These are phyloP conservation scores for Acacia melanoxylon DNA, from an alignment of 306 rosid species.

Conservation along the genomic window DNA sequence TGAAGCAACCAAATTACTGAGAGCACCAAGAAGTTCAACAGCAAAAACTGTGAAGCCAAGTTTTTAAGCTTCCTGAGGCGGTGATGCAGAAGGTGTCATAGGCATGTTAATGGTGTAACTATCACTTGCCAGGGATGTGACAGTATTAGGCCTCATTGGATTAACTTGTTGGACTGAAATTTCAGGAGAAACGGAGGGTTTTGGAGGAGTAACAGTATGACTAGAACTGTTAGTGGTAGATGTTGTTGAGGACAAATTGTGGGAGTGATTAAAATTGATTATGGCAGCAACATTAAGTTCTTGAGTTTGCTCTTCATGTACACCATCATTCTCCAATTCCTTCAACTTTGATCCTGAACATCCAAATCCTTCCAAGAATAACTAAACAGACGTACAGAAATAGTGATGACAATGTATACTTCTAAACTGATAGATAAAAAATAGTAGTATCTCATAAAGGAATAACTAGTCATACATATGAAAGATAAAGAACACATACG, in stretches of 20 bases:
- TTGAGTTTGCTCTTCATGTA: background rate
- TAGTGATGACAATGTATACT: no score
- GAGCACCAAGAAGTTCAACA: background rate
- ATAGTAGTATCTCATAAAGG: no score
- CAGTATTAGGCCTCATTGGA: no score
- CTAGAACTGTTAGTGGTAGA: background rate
- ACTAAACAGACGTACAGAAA: no score
- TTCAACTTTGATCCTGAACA: background rate
- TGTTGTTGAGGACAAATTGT: background rate
- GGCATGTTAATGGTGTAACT: background rate
- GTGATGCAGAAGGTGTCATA: background rate
- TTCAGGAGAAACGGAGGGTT: background rate
- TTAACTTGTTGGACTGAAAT: background rate
- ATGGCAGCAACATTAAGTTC: no score
- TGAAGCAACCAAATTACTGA: background rate
- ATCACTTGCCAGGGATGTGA: background rate
- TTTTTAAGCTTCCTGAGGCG: background rate
- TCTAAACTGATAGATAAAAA: no score
- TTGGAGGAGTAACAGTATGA: background rate
- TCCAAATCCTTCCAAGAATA: no score
- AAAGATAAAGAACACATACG: no score
- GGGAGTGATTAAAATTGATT: background rate
- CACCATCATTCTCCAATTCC: background rate
- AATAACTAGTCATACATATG: no score
- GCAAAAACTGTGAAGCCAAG: no score